phyloP scores from a whole-genome alignment of 208 protist genomes.

The Angomonas ambiguus region DNA sequence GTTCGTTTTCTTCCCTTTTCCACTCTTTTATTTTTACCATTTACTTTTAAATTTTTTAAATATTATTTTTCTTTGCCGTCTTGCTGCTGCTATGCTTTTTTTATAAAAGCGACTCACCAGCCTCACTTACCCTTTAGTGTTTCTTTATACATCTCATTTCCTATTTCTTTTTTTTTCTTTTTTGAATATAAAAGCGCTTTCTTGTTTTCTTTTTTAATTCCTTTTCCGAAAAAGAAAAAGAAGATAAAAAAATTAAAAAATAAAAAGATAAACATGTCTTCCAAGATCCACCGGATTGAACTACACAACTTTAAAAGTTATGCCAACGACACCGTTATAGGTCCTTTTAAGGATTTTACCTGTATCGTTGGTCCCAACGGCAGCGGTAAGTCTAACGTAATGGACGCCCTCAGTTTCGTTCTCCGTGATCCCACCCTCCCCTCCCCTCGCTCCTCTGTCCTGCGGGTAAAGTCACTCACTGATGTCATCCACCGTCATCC shows the following conservation, averaged over 20 bases:
- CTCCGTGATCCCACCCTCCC: slow-evolving; percentile 73
- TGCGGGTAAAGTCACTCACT: slow-evolving; percentile 79
- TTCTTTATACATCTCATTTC: slow-evolving; percentile 4
- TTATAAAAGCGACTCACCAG: neutral
- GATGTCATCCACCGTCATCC: slow-evolving; percentile 92
- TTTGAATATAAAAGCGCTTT: too few species aligned
- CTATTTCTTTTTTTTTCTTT: slow-evolving; percentile 13
- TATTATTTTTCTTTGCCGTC: neutral
- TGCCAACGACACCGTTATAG: slow-evolving; percentile 89
- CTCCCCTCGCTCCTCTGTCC: slow-evolving; percentile 25
- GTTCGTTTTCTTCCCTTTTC: slow-evolving; percentile 4
- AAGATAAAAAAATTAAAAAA: neutral
- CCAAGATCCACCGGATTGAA: slow-evolving; percentile 86
- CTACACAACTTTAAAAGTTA: slow-evolving; percentile 99
- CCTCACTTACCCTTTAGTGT: neutral
- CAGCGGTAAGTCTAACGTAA: slow-evolving; percentile 98
- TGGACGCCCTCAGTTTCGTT: slow-evolving; percentile 98
- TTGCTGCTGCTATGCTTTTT: neutral
- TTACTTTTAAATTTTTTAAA: neutral
- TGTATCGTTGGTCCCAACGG: slow-evolving; percentile 99
- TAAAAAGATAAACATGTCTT: slow-evolving; percentile 34
- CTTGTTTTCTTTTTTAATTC: slow-evolving; percentile 2
- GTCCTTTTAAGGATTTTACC: slow-evolving; percentile 97
- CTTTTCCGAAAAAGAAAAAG: neutral
- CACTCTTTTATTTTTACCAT: slow-evolving; percentile 3